Evolutionary conservation across 345 rosid genomes (phyloP).

Genomic region (Gossypium ekmanianum): DNA sequence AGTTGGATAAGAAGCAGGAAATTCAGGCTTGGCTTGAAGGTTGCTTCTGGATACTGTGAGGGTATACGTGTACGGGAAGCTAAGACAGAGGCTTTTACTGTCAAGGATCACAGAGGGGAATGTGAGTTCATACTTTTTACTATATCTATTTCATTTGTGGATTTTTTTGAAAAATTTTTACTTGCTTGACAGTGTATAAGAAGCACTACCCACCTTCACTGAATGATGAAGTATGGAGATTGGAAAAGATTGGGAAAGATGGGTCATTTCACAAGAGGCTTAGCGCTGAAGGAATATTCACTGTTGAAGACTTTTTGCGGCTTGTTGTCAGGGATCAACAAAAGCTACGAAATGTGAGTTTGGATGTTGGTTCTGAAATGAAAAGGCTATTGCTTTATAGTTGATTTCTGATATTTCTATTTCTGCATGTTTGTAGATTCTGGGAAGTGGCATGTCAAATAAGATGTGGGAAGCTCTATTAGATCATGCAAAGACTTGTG

Average conservation of each 20-base stretch:
- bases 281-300: slow-evolving; percentile 34
- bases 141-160: neutral
- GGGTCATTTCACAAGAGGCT: slow-evolving; percentile 96
- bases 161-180: neutral
- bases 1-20: slow-evolving; percentile 99
- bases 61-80: slow-evolving; percentile 88
- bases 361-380: slow-evolving; percentile 22
- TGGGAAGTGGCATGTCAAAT: slow-evolving; percentile 99
- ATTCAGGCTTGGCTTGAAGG: slow-evolving; percentile 89
- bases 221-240: slow-evolving; percentile 90
- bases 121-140: slow-evolving; percentile 34
- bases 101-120: slow-evolving; percentile 98
- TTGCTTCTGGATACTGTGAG: slow-evolving; percentile 68
- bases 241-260: slow-evolving; percentile 99
- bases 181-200: slow-evolving; percentile 74
- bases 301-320: slow-evolving; percentile 84
- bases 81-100: slow-evolving; percentile 94
- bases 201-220: slow-evolving; percentile 95
- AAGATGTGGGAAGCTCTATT: slow-evolving; percentile 98
- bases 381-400: slow-evolving; percentile 1
- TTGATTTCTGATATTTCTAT: slow-evolving; percentile 25
- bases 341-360: slow-evolving; percentile 75
- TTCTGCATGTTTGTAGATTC: slow-evolving; percentile 50
- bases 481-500: slow-evolving; percentile 98
- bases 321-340: slow-evolving; percentile 65